Evolutionary conservation across 1,139 yeast genomes (phyloP).

Genomic region (Casaregolazyma lundiana): DNA sequence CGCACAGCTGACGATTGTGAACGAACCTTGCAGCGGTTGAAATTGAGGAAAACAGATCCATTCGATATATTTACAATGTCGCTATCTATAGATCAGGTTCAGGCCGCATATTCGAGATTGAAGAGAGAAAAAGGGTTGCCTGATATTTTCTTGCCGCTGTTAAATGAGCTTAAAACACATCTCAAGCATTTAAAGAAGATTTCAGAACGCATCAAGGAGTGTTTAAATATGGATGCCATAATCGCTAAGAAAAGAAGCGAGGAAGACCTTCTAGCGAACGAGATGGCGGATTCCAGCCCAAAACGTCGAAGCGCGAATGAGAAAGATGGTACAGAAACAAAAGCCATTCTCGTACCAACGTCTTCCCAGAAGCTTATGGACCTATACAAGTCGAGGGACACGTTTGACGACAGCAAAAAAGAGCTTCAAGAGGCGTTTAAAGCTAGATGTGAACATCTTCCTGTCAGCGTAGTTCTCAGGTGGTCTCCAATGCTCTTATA

Average conservation of each 20-base stretch:
- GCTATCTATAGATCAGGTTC: constrained; percentile 35
- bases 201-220: constrained; percentile 17
- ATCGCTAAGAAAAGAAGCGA: constrained; percentile 11
- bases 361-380: constrained; percentile 24
- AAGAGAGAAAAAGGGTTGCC: constrained; percentile 5
- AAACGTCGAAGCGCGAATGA: constrained; percentile 8
- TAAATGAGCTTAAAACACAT: constrained; percentile 8
- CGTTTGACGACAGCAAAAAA: constrained; percentile 19
- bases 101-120: constrained; percentile 18
- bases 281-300: constrained; percentile 2
- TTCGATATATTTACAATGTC: constrained; percentile 44
- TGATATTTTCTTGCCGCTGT: constrained; percentile 10
- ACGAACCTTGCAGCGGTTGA: constrained; percentile 51
- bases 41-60: constrained; percentile 42
- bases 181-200: constrained; percentile 13
- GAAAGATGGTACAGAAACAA: constrained; percentile 19
- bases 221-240: constrained; percentile 17
- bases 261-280: constrained; percentile 10
- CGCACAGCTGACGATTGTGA: constrained; percentile 46
- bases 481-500: constrained; percentile 36
- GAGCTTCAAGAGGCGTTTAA: constrained; percentile 22
- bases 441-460: constrained; percentile 15
- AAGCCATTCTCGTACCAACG: constrained; percentile 20
- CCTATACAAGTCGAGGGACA: constrained; percentile 22
- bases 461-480: constrained; percentile 25